Percentiles rank a stretch among this genome's conserved stretches.
phyloP scores from a whole-genome alignment of 768 basidiomycete species.

The Tulasnella calospora region DNA sequence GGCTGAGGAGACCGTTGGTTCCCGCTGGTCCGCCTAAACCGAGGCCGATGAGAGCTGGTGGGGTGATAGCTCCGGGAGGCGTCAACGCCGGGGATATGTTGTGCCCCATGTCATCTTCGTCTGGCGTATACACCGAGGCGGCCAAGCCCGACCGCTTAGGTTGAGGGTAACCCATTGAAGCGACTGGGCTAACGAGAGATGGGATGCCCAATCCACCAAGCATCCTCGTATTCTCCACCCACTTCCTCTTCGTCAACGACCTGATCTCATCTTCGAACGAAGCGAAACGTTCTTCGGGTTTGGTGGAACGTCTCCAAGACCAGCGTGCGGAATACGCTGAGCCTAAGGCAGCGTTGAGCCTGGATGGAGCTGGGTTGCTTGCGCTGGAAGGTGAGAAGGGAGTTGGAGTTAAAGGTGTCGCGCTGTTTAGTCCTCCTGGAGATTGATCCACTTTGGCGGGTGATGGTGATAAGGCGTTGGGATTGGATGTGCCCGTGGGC shows the following conservation, averaged over 20 bases:
- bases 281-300: slow-evolving; percentile 38
- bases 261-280: slow-evolving; percentile 78
- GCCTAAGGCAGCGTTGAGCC: slow-evolving; percentile 57
- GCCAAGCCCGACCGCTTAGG: slow-evolving; percentile 46
- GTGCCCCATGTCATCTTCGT: slow-evolving; percentile 74
- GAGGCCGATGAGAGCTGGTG: slow-evolving; percentile 5
- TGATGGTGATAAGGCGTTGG: slow-evolving; percentile 8
- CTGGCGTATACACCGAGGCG: slow-evolving; percentile 49
- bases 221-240: slow-evolving; percentile 48
- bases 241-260: slow-evolving; percentile 64
- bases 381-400: slow-evolving; percentile 57
- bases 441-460: slow-evolving; percentile 13
- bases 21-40: slow-evolving; percentile 9
- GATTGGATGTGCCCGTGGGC: slow-evolving; percentile 43
- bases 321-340: slow-evolving; percentile 77
- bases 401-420: slow-evolving; percentile 32
- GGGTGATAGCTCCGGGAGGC: slow-evolving; percentile 4
- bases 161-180: slow-evolving; percentile 20
- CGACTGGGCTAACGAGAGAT: slow-evolving; percentile 14
- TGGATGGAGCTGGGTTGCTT: slow-evolving; percentile 23
- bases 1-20: slow-evolving; percentile 5
- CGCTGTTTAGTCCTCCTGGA: slow-evolving; percentile 62
- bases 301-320: slow-evolving; percentile 63
- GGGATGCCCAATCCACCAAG: slow-evolving; percentile 40
- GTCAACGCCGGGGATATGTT: not conserved